These are phyloP conservation scores for Knufia fluminis DNA, from an alignment of 2,329 filamentous ascomycete genomes.

Conservation along the genomic window DNA sequence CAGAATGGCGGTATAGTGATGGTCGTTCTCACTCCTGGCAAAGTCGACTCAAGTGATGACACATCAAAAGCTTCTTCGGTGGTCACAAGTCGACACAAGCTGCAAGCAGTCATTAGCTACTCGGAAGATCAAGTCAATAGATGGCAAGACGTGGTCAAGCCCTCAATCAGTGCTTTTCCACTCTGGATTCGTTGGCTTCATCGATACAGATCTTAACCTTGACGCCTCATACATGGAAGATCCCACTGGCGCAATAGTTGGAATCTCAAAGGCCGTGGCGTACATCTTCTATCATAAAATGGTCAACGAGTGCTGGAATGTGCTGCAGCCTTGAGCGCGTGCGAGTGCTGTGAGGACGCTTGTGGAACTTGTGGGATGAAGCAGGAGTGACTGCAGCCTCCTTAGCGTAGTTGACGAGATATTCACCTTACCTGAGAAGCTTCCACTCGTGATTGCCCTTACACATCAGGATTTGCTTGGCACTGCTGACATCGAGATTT, in stretches of 20 bases:
- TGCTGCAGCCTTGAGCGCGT: neutral
- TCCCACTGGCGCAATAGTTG: neutral
- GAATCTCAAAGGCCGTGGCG: conserved; percentile 2
- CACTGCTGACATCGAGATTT: neutral
- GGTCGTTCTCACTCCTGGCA: neutral
- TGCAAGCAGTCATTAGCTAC: neutral
- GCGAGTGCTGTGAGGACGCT: neutral
- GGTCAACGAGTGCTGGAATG: neutral
- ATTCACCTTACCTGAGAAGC: neutral
- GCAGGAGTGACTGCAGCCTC: neutral
- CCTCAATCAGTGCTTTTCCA: neutral
- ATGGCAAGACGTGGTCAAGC: neutral
- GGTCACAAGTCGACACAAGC: neutral
- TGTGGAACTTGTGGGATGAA: neutral
- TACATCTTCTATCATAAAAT: neutral
- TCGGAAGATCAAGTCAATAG: neutral
- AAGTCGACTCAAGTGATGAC: neutral
- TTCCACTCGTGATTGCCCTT: neutral
- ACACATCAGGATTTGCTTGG: neutral
- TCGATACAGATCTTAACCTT: neutral
- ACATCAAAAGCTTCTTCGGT: neutral
- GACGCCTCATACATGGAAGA: neutral
- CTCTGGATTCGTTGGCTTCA: neutral
- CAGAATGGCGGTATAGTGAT: conserved; percentile 11
- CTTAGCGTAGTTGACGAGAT: neutral